phyloP scores from a whole-genome alignment of 2,329 filamentous ascomycete species.

The Didymella arachidicola region DNA sequence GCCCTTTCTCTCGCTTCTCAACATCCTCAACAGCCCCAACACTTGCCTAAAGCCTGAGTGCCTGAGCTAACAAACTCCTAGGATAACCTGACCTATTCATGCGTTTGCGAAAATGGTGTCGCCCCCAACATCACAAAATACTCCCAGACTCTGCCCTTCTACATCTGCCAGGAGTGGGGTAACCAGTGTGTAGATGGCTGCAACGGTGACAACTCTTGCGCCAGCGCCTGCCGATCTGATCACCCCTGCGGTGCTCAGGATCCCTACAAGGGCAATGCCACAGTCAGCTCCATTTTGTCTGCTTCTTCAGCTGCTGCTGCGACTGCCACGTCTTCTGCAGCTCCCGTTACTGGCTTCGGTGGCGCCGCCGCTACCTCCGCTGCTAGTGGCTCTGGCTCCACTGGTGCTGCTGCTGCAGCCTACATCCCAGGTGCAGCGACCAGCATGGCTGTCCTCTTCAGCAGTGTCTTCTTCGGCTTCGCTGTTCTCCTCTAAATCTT shows the following conservation, averaged over 20 bases:
- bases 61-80: conserved; percentile 17
- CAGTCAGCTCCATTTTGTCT: conserved; percentile 55
- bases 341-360: conserved; percentile 43
- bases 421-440: conserved; percentile 64
- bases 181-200: conserved; percentile 71
- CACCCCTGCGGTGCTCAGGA: conserved; percentile 76
- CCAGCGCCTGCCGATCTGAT: conserved; percentile 53
- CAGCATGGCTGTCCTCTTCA: conserved; percentile 62
- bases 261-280: conserved; percentile 66
- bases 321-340: conserved; percentile 34
- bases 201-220: conserved; percentile 64
- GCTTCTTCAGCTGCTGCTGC: conserved; percentile 50
- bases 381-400: conserved; percentile 2
- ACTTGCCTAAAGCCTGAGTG: background rate
- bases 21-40: conserved; percentile 18
- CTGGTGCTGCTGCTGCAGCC: conserved; percentile 51
- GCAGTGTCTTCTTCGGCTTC: conserved; percentile 66
- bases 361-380: conserved; percentile 30
- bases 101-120: conserved; percentile 72
- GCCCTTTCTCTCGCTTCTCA: conserved; percentile 5
- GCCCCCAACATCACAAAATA: conserved; percentile 78
- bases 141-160: conserved; percentile 80
- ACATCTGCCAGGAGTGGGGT: conserved; percentile 75
- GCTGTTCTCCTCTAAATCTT: conserved; percentile 50
- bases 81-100: conserved; percentile 70